Conservation (phyloP, 352 stramenopile species). For the Phytophthora nicotianae region DNA sequence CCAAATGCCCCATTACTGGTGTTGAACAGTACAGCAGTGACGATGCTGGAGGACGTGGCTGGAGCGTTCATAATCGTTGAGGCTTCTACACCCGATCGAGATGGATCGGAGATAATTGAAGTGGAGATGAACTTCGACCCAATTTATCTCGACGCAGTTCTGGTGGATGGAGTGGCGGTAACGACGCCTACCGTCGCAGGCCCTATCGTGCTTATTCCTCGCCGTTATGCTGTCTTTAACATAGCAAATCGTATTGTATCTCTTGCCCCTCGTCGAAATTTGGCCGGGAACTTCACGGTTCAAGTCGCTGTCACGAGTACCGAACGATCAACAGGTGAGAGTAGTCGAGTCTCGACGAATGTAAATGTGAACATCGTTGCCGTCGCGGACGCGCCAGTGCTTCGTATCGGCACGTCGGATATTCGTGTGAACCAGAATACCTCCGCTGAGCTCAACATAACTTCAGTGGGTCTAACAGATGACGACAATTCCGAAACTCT, state of each 20-base stretch:
- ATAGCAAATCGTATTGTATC: conserved; percentile 30
- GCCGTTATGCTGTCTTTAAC: conserved; percentile 11
- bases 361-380: conserved; percentile 35
- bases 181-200: conserved; percentile 12
- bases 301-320: conserved; percentile 39
- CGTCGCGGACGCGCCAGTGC: conserved; percentile 44
- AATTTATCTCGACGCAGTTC: conserved; percentile 34
- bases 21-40: conserved; percentile 36
- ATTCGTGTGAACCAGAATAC: conserved; percentile 46
- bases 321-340: conserved; percentile 36
- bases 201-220: conserved; percentile 28
- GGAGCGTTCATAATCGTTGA: conserved; percentile 41
- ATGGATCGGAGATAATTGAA: conserved; percentile 61
- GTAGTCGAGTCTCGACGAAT: conserved; percentile 14
- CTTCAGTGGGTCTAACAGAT: conserved; percentile 35
- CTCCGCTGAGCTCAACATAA: conserved; percentile 34
- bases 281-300: conserved; percentile 40
- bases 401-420: conserved; percentile 20
- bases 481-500: conserved; percentile 53
- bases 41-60: conserved; percentile 40
- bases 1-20: conserved; percentile 43
- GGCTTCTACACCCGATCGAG: conserved; percentile 44
- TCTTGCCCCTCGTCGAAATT: conserved; percentile 42
- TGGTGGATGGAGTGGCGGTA: conserved; percentile 34
- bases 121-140: conserved; percentile 40